phyloP scores from a whole-genome alignment of 2,329 filamentous ascomycete species.

The Ilyonectria mors-panacis region DNA sequence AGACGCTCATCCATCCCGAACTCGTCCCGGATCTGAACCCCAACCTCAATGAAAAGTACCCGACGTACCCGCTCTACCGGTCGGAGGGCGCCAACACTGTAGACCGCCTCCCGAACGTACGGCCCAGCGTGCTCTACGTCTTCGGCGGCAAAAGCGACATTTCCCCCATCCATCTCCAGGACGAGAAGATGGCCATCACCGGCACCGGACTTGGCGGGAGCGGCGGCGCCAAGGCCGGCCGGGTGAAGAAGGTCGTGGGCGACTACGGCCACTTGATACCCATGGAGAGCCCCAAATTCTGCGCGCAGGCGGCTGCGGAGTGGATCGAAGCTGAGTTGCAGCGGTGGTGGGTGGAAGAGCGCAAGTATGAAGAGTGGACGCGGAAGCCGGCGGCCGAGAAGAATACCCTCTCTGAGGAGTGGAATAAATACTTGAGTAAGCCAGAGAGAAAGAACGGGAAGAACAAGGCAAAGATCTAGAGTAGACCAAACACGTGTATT shows the following conservation, averaged over 20 bases:
- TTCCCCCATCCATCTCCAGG: constrained; percentile 63
- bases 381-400: constrained; percentile 66
- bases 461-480: constrained; percentile 49
- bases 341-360: constrained; percentile 71
- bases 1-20: constrained; percentile 56
- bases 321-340: constrained; percentile 73
- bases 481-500: background rate
- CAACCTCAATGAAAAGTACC: constrained; percentile 53
- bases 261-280: constrained; percentile 84
- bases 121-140: constrained; percentile 78
- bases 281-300: constrained; percentile 81
- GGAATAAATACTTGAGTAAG: constrained; percentile 65
- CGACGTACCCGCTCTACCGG: constrained; percentile 74
- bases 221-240: constrained; percentile 73
- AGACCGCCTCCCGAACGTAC: constrained; percentile 69
- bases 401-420: constrained; percentile 65
- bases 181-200: constrained; percentile 75
- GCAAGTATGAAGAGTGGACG: constrained; percentile 70
- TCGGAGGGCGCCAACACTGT: constrained; percentile 73
- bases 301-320: constrained; percentile 71
- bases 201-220: constrained; percentile 78
- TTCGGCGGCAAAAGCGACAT: constrained; percentile 75
- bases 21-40: constrained; percentile 63
- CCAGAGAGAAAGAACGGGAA: constrained; percentile 34
- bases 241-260: constrained; percentile 77